Evolutionary conservation across 768 basidiomycete genomes (phyloP), one percentile per base, ranked within the genome.

Genomic region (Suillus subalutaceus): DNA sequence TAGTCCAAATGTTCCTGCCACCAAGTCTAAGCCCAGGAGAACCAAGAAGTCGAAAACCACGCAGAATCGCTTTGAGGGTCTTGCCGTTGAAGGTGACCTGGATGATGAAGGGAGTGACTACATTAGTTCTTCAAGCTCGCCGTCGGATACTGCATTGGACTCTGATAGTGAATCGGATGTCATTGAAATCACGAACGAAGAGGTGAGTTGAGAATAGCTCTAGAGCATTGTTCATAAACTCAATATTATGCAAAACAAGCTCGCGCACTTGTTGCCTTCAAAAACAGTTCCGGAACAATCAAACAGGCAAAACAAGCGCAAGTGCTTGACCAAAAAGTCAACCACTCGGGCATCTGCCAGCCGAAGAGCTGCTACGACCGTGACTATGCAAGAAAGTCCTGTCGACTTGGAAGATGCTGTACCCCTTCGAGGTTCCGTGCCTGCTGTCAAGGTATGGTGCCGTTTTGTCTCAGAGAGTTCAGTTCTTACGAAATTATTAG

Each of bases 361-460:
- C n/a, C 0, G n/a, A 0, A 4, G 20, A 10, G n/a, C n/a, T 1
- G 2, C 50, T 52, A 15, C 15, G 3, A 15, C n/a, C 0, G 6
- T 12, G 4, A 2, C 23, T 13, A 26, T 8, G 1, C 50, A 50
- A 50, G 23, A 46, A 46, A 46, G 2, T 46, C 0, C 1, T 4
- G 4, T 10, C 2, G 44, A 48, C 4, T 3, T 5, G 12, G n/a
- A 46, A 46, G 44, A 46, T 10, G 2, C 0, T n/a, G 4, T 2
- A 46, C 20, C 44, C 5, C 2, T 50, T 26, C 23, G 3, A 26
- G 26, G 48, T 46, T 46, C 23, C 13, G 10, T 50, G 0, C n/a
- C 12, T 6, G 6, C 48, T 50, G 48, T 13, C n/a, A 26, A 50
- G n/a, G 48, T 50, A 50, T 50, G 1, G 23, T n/a, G 32, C 32